Conservation (phyloP, 2,329 filamentous ascomycete species). For the Trichoderma sp. region DNA sequence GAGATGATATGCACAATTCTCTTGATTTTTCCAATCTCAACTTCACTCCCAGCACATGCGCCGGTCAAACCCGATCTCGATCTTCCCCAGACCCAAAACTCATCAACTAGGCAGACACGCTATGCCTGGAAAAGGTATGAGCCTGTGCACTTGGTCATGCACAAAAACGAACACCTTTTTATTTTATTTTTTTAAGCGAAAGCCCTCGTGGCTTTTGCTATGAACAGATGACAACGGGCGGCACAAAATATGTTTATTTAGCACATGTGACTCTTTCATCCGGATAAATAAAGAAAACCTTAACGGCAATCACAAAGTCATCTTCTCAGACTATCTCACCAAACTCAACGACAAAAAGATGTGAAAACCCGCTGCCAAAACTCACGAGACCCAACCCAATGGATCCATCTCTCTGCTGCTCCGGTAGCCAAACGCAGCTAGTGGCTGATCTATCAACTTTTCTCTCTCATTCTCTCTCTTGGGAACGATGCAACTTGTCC, state of each 20-base stretch:
- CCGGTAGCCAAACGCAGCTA: neutral
- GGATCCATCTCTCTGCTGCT: neutral
- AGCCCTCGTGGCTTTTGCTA: neutral
- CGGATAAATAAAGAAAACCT: neutral
- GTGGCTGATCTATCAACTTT: neutral
- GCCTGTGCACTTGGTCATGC: constrained; percentile 1
- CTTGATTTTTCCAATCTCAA: neutral
- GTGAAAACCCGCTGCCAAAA: neutral
- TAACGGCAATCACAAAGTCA: neutral
- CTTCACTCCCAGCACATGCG: neutral
- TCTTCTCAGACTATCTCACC: neutral
- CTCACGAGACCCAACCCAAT: neutral
- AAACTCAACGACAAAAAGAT: neutral
- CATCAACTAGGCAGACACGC: constrained; percentile 11
- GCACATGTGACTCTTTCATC: neutral
- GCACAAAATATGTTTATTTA: neutral
- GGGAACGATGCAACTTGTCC: neutral
- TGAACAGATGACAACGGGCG: neutral
- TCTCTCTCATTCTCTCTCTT: neutral
- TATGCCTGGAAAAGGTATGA: constrained; percentile 9
- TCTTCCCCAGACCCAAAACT: constrained; percentile 12
- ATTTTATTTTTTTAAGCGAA: neutral
- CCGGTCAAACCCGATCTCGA: constrained; percentile 11
- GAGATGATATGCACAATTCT: neutral
- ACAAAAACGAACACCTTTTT: neutral